phyloP scores from a whole-genome alignment of 352 stramenopile species.

The Vaucheria bursata region DNA sequence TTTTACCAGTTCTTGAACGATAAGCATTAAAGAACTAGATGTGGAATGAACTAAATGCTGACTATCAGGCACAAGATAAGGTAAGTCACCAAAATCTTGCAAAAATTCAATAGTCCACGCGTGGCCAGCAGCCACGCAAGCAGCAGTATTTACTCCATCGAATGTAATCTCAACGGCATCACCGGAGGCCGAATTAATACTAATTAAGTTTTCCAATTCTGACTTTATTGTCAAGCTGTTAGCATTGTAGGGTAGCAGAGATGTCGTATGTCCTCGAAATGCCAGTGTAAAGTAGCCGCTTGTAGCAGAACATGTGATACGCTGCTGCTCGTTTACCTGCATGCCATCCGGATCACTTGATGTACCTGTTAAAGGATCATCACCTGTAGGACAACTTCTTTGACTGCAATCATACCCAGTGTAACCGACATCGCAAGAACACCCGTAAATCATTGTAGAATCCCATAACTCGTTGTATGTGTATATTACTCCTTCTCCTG shows the following conservation, averaged over 20 bases:
- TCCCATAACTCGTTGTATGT: slow-evolving; percentile 54
- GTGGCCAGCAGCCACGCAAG: slow-evolving; percentile 32
- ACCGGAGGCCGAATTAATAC: slow-evolving; percentile 31
- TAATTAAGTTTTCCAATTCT: slow-evolving; percentile 38
- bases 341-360: slow-evolving; percentile 26
- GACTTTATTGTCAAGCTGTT: slow-evolving; percentile 58
- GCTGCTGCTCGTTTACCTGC: slow-evolving; percentile 49
- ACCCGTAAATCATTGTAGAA: slow-evolving; percentile 60
- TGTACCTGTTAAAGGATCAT: slow-evolving; percentile 56
- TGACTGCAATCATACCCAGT: slow-evolving; percentile 70
- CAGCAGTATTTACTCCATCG: slow-evolving; percentile 11
- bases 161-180: slow-evolving; percentile 32
- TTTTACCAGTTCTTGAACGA: slow-evolving; percentile 7
- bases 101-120: slow-evolving; percentile 46
- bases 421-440: slow-evolving; percentile 55
- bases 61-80: slow-evolving; percentile 19
- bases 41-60: slow-evolving; percentile 13
- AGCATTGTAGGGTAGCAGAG: slow-evolving; percentile 58
- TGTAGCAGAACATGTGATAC: slow-evolving; percentile 43
- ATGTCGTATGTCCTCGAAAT: slow-evolving; percentile 53
- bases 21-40: slow-evolving; percentile 14
- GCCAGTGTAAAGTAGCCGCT: slow-evolving; percentile 56
- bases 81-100: slow-evolving; percentile 44
- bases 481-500: slow-evolving; percentile 40
- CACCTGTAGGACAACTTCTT: slow-evolving; percentile 61